These are phyloP conservation scores for Dipteronia dyeriana DNA, from an alignment of 345 rosid genomes.

Conservation along the genomic window DNA sequence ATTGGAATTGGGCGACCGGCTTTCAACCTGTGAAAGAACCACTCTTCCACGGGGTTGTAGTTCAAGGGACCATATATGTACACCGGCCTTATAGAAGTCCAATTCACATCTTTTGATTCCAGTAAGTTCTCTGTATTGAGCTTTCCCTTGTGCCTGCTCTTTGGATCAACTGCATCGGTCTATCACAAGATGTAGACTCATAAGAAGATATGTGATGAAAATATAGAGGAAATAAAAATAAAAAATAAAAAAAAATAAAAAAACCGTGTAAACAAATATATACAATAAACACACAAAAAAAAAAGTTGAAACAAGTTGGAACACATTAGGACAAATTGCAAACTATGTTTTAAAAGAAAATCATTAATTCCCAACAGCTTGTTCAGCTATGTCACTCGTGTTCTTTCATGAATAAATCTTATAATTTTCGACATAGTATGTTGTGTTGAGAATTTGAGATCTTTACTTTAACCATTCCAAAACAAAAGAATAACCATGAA, in stretches of 20 bases:
- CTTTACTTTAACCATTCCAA: background rate
- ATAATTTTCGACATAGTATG: too few relatives aligned
- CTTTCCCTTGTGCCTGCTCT: constrained; percentile 99
- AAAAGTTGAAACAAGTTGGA: too few relatives aligned
- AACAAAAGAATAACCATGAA: background rate
- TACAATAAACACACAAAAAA: too few relatives aligned
- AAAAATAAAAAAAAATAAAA: too few relatives aligned
- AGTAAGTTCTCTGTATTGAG: constrained; percentile 78
- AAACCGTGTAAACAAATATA: too few relatives aligned
- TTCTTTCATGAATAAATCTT: background rate
- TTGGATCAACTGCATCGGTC: constrained; percentile 93
- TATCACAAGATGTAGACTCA: constrained; percentile 22
- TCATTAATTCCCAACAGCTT: background rate
- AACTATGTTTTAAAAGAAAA: background rate
- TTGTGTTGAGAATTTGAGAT: too few relatives aligned
- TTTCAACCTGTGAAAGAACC: constrained; percentile 96
- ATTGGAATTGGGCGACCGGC: constrained; percentile 94
- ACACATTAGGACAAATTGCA: too few relatives aligned
- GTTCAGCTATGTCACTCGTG: background rate
- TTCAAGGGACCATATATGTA: constrained; percentile 96
- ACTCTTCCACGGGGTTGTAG: constrained; percentile 98
- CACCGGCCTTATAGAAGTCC: constrained; percentile 92
- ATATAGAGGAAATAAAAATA: background rate
- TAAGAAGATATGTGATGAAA: constrained; percentile 10
- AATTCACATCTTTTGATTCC: constrained; percentile 71